Evolutionary conservation across 768 basidiomycete genomes (phyloP), one percentile per base, ranked within the genome.

Genomic region (Tephrocybe sp.): DNA sequence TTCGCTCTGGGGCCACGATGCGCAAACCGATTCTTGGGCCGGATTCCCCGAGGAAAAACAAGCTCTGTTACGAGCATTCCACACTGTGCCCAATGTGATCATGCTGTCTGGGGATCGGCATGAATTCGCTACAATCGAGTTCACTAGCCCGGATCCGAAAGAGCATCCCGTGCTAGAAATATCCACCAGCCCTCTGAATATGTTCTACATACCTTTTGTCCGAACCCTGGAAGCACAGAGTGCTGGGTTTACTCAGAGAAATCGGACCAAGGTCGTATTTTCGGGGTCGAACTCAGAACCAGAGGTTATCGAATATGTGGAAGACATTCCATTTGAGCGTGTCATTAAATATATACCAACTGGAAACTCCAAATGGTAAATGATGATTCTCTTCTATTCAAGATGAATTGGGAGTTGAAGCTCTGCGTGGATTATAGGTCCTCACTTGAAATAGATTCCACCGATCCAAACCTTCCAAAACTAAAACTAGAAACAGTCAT

Each of bases 61-160:
- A 12, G 65, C 73, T 0, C 65, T 92, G 11, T 71, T 91, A 23
- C 65, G 73, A 19, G 71, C 77, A 0, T 68, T 92, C 36, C 78
- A 84, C 52, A 73, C 79, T 19, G 81, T 89, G 10, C 84, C 86
- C 0, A 89, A 90, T 58, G 79, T 88, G 40, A 67, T 85, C 60
- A 62, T 90, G 45, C 67, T 90, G 39, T 83, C 82, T 2, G 88
- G 87, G 7, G 89, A 89, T 62, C 75, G 88, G 17, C 89, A 91
- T 63, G 88, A 90, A 67, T 90, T 89, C 59, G 87, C 87, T 1
- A 80, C 79, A 4, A 76, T 89, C 56, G 80, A 85, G 66, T 85
- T 82, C 63, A 73, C 71, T 47, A 60, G 72, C 51, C 54, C 65
- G 39, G 62, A 69, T 53, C 49, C 63, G 46, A 45, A 63, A 38